These are phyloP conservation scores for Gossypium schwendimanii DNA, from an alignment of 441 rosid genomes.

Conservation along the genomic window DNA sequence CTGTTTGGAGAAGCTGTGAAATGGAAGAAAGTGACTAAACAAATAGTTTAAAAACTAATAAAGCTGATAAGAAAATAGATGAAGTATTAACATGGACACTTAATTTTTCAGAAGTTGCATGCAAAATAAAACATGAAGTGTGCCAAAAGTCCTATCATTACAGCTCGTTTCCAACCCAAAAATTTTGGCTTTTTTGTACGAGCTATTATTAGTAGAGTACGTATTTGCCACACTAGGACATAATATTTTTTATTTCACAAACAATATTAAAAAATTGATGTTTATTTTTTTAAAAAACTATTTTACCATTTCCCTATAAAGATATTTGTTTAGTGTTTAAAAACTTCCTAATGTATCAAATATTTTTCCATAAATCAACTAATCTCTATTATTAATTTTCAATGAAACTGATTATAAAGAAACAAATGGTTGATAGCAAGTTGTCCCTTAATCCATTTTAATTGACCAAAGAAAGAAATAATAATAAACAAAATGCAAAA, in stretches of 20 bases:
- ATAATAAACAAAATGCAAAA: background rate
- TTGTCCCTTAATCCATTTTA: background rate
- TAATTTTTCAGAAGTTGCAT: background rate
- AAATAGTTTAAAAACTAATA: background rate
- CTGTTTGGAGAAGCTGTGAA: slow-evolving; percentile 1
- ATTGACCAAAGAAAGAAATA: background rate
- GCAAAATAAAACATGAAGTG: background rate
- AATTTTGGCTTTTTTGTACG: background rate
- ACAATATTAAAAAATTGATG: no score
- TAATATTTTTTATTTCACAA: background rate
- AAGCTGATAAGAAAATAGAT: background rate
- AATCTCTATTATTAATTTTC: background rate
- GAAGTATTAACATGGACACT: background rate
- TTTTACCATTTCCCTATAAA: background rate
- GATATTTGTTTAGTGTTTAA: background rate
- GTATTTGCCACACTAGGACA: background rate
- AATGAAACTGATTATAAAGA: background rate
- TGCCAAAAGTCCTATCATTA: background rate
- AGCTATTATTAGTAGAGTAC: background rate
- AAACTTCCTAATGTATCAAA: background rate
- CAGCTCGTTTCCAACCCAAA: background rate
- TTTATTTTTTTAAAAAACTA: background rate
- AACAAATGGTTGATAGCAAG: background rate
- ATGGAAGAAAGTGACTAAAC: background rate
- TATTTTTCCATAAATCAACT: background rate